These are phyloP conservation scores for Marasmius oreades DNA, from an alignment of 1,284 basidiomycete genomes.

Conservation along the genomic window DNA sequence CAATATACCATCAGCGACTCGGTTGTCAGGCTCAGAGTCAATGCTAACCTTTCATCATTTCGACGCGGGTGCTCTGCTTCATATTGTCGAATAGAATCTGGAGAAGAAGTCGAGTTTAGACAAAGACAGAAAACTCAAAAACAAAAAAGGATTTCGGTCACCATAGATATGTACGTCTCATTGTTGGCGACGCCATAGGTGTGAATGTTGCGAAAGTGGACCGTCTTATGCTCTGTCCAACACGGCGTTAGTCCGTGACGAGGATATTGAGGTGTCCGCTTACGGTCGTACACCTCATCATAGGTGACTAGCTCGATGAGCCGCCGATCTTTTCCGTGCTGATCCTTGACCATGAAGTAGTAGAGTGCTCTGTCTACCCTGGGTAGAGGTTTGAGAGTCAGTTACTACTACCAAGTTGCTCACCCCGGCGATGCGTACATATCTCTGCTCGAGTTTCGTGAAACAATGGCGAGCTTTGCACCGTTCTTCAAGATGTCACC, in stretches of 20 bases:
- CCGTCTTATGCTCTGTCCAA: slow-evolving; percentile 1
- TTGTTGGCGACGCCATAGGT: slow-evolving; percentile 9
- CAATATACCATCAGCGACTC: background rate
- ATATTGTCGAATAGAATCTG: background rate
- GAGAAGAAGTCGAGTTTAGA: background rate
- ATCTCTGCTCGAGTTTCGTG: background rate
- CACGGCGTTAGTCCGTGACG: too few species aligned
- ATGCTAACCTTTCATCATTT: background rate
- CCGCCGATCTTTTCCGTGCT: background rate
- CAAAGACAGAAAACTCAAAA: background rate
- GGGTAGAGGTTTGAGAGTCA: background rate
- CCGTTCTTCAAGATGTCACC: background rate
- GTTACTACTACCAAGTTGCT: background rate
- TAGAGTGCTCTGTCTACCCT: background rate
- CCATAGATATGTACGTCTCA: slow-evolving; percentile 10
- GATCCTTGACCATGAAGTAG: background rate
- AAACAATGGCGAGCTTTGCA: background rate
- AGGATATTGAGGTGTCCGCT: background rate
- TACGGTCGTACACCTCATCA: background rate
- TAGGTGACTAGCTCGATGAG: background rate
- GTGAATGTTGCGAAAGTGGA: slow-evolving; percentile 12
- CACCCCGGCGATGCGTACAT: background rate
- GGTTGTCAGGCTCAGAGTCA: background rate
- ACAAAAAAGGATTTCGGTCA: slow-evolving; percentile 3
- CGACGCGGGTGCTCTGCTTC: background rate